Evolutionary conservation across 331 rosid species (phyloP).

Genomic region (Spiraea crenata): DNA sequence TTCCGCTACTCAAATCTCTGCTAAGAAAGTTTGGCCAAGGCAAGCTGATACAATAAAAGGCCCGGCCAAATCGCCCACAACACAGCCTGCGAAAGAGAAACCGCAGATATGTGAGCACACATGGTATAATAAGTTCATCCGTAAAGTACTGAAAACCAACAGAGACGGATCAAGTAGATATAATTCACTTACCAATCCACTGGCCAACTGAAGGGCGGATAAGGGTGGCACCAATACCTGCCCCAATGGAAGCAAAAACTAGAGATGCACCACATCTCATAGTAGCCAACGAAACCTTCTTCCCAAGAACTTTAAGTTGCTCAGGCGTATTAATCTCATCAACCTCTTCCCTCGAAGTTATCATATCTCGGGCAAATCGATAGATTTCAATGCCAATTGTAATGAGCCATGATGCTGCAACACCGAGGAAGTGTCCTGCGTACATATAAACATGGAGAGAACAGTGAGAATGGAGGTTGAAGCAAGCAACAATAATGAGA

Average conservation of each 20-base stretch:
- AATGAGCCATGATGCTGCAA: slow-evolving; percentile 80
- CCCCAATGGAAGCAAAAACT: slow-evolving; percentile 78
- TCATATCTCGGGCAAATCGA: slow-evolving; percentile 28
- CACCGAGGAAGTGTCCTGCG: slow-evolving; percentile 79
- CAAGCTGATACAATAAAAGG: slow-evolving; percentile 39
- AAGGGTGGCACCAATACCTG: slow-evolving; percentile 76
- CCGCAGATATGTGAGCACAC: neutral
- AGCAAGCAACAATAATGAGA: slow-evolving; percentile 12
- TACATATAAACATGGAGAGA: slow-evolving; percentile 14
- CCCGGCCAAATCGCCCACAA: slow-evolving; percentile 52
- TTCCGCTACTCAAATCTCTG: slow-evolving; percentile 29
- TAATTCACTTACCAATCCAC: slow-evolving; percentile 65
- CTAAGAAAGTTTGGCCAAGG: slow-evolving; percentile 25
- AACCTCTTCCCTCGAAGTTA: slow-evolving; percentile 38
- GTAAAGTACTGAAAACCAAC: neutral
- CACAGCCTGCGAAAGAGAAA: slow-evolving; percentile 54
- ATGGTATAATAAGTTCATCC: neutral
- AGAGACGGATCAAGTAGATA: neutral
- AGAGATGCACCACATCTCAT: slow-evolving; percentile 64
- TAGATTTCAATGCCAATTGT: slow-evolving; percentile 69
- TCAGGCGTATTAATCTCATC: slow-evolving; percentile 33
- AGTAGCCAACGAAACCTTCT: slow-evolving; percentile 47
- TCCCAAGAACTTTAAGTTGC: slow-evolving; percentile 46
- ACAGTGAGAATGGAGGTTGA: slow-evolving; percentile 25
- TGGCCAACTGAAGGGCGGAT: slow-evolving; percentile 77